Base-by-base conservation (phyloP, 129 eudicot species). In the Ambrosia artemisiifolia region DNA sequence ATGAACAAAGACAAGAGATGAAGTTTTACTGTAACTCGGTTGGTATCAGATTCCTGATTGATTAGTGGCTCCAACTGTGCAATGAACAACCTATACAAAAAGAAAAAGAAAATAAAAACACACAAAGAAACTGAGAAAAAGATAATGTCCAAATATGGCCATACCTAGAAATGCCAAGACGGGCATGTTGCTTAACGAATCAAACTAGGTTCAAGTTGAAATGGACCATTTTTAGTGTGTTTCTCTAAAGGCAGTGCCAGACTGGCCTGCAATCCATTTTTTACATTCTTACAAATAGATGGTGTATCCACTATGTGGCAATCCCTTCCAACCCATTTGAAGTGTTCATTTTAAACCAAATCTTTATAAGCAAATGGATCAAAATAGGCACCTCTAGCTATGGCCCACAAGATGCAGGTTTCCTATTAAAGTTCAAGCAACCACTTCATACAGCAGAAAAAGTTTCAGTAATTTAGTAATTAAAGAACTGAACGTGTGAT, bases 71-170 rank as follows among this genome's bases (percentile, higher is more conserved):
- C 97, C 63, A 90, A 56, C 46, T 83, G 88, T 20, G 53, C 79
- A 50, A 78, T 79, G 81, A 95, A 95, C 78, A 79, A 79, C 90
- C 99, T 95, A 83, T 80, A 86, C 30, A 49, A 40, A 53, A 54
- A 67, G 14, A 50, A 63, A 43, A 55, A 78, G 9, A 40, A 8
- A 40, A 24, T 24, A 0, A 24, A 24, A 24, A 24, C 28, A 24
- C 28, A 24, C 28, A 49, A 16, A 49, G 55, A 71, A 63, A 48
- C 19, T 42, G 56, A 65, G 48, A 50, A 7, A 11, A 70, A 63
- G 56, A 28, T 38, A 51, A 50, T 33, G 44, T 72, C 62, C 36
- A 60, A 34, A 73, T 49, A 73, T 33, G 40, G n/a, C 17, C 60
- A 34, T 36, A 46, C 30, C 38, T 10, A 11, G 64, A 55, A 55